These are phyloP conservation scores for Tricholoma sp. DNA, from an alignment of 768 basidiomycete genomes.

Conservation along the genomic window DNA sequence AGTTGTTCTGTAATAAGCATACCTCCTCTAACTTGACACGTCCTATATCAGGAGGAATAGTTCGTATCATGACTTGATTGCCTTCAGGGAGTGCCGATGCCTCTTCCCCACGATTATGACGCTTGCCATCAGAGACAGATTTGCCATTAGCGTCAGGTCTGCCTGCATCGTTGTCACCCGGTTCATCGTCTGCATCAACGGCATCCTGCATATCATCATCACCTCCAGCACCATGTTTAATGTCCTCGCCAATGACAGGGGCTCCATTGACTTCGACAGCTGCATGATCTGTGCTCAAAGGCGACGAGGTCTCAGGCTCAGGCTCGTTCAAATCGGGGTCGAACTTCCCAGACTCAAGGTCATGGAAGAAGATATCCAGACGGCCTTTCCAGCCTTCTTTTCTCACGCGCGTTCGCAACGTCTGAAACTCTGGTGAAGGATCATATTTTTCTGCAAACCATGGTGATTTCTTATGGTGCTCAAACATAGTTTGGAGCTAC, in stretches of 20 bases:
- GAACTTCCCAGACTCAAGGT: slow-evolving; percentile 81
- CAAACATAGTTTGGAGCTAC: slow-evolving; percentile 94
- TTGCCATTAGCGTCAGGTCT: slow-evolving; percentile 60
- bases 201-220: slow-evolving; percentile 78
- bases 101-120: slow-evolving; percentile 64
- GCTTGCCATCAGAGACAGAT: slow-evolving; percentile 36
- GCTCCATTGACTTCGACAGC: slow-evolving; percentile 36
- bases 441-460: slow-evolving; percentile 99
- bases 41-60: slow-evolving; percentile 90
- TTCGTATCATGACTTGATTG: slow-evolving; percentile 91
- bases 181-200: slow-evolving; percentile 69
- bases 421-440: slow-evolving; percentile 61
- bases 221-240: slow-evolving; percentile 38
- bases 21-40: slow-evolving; percentile 89
- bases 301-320: slow-evolving; percentile 45
- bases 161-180: slow-evolving; percentile 51
- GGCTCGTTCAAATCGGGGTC: slow-evolving; percentile 71
- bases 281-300: slow-evolving; percentile 46
- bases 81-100: slow-evolving; percentile 69
- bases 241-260: slow-evolving; percentile 40
- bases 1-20: slow-evolving; percentile 18
- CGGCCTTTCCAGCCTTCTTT: slow-evolving; percentile 83
- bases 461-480: slow-evolving; percentile 90
- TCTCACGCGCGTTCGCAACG: slow-evolving; percentile 72
- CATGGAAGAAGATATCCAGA: slow-evolving; percentile 66